These are phyloP conservation scores for Aspergillus saccharolyticus DNA, from an alignment of 495 filamentous ascomycete species.

Conservation along the genomic window DNA sequence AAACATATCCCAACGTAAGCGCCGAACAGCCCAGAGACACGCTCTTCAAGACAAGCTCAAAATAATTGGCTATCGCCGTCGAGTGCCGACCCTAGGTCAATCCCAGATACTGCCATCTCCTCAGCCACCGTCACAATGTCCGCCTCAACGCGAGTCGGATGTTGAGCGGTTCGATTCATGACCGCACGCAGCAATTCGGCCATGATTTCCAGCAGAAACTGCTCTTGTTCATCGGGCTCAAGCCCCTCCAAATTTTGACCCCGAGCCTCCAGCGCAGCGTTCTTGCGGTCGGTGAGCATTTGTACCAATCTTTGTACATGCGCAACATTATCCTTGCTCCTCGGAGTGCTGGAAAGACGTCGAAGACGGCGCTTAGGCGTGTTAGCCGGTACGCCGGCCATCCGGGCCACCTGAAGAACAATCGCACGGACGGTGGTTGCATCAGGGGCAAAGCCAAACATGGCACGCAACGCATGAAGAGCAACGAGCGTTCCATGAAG, in stretches of 20 bases:
- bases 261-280: conserved; percentile 28
- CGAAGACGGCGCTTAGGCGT: conserved; percentile 41
- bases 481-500: conserved; percentile 58
- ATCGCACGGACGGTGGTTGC: conserved; percentile 47
- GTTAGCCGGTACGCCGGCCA: conserved; percentile 36
- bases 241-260: conserved; percentile 36
- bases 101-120: conserved; percentile 50
- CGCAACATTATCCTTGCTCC: conserved; percentile 41
- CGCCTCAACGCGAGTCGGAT: conserved; percentile 33
- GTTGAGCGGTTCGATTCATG: conserved; percentile 39
- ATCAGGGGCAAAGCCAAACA: conserved; percentile 52
- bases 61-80: conserved; percentile 29
- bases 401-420: conserved; percentile 45
- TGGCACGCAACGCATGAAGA: conserved; percentile 47
- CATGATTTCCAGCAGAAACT: conserved; percentile 49
- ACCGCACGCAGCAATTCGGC: conserved; percentile 46
- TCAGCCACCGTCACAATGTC: conserved; percentile 42
- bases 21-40: neutral
- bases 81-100: conserved; percentile 29
- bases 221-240: conserved; percentile 34
- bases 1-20: neutral
- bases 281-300: conserved; percentile 35
- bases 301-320: conserved; percentile 35
- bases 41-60: neutral
- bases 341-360: conserved; percentile 37